Evolutionary conservation across 495 filamentous ascomycete species (phyloP), one percentile per base, ranked within the genome.

Genomic region (Sordaria brevicollis): DNA sequence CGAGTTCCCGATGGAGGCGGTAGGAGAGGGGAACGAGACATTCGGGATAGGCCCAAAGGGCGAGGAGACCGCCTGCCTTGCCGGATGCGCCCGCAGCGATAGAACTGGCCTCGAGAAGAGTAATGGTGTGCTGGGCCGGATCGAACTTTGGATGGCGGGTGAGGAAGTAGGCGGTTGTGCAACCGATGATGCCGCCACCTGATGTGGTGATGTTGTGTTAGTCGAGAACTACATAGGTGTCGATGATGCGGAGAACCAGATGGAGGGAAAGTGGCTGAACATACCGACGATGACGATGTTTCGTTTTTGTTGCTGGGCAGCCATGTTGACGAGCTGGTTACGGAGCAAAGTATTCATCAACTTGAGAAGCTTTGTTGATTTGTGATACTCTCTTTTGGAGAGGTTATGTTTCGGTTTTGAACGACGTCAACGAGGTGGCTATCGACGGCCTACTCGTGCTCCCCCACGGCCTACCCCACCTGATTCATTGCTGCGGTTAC

Each of bases 171-270:
- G 95, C 95, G 15, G 92, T 93, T 68, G 93, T 95, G 79, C 89
- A 91, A 74, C 95, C 95, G 75, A 99, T 97, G 69, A 99, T 93
- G 76, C 95, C 95, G 74, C 94, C 95, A 73, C 95, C 94, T 94
- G 68, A 10, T 2, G n/a, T n/a, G 57, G 21, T 62, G 35, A 41
- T 66, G 41, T 67, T 37, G 21, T 43, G 31, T 33, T 19, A 15
- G 49, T 38, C 37, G 25, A 21, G 5, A 37, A 4, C n/a, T 9
- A 49, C n/a, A n/a, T n/a, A n/a, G n/a, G n/a, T n/a, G n/a, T 57
- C 11, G 25, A 29, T 57, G 2, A 36, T 19, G 65, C 35, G 13
- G 13, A 29, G 49, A 31, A 5, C 43, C 4, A n/a, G 9, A 17
- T 9, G 35, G 65, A 41, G 66, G 43, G 67, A 34, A 13, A 21